These are phyloP conservation scores for Naganishia liquefaciens DNA, from an alignment of 1,284 basidiomycete species.

Conservation along the genomic window DNA sequence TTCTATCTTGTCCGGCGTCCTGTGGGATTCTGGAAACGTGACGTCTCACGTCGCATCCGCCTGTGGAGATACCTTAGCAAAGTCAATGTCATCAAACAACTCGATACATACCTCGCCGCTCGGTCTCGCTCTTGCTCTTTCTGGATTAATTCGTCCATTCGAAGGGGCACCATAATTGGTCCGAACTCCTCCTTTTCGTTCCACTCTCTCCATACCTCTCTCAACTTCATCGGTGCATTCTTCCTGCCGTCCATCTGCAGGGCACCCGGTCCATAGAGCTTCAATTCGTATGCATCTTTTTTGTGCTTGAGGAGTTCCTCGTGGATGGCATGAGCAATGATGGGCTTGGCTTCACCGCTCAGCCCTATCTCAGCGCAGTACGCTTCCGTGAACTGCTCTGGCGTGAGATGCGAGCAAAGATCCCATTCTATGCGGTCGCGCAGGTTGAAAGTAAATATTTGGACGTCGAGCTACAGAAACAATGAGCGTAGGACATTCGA, in stretches of 20 bases:
- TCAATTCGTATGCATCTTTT: conserved; percentile 89
- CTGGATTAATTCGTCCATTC: conserved; percentile 77
- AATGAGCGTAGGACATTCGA: neutral
- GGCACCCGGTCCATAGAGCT: conserved; percentile 69
- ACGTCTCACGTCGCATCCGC: conserved; percentile 18
- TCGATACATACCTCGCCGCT: conserved; percentile 60
- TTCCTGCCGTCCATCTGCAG: conserved; percentile 52
- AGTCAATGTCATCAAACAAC: neutral
- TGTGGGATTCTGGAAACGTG: conserved; percentile 20
- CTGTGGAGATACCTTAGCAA: neutral
- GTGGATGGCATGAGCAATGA: conserved; percentile 89
- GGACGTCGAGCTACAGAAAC: conserved; percentile 82
- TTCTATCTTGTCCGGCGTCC: conserved; percentile 12
- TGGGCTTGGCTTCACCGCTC: conserved; percentile 78
- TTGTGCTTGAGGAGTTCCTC: conserved; percentile 94
- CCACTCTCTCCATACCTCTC: conserved; percentile 94
- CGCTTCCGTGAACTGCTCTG: conserved; percentile 76
- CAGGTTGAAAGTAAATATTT: conserved; percentile 86
- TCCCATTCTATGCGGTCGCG: conserved; percentile 99
- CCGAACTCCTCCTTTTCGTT: conserved; percentile 85
- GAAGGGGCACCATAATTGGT: conserved; percentile 83
- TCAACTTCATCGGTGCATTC: conserved; percentile 72
- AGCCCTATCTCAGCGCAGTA: conserved; percentile 86
- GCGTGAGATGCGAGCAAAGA: conserved; percentile 84
- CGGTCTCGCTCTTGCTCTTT: conserved; percentile 78